These are phyloP conservation scores for Ogataea sp. DNA, from an alignment of 805 yeast genomes.

Conservation along the genomic window DNA sequence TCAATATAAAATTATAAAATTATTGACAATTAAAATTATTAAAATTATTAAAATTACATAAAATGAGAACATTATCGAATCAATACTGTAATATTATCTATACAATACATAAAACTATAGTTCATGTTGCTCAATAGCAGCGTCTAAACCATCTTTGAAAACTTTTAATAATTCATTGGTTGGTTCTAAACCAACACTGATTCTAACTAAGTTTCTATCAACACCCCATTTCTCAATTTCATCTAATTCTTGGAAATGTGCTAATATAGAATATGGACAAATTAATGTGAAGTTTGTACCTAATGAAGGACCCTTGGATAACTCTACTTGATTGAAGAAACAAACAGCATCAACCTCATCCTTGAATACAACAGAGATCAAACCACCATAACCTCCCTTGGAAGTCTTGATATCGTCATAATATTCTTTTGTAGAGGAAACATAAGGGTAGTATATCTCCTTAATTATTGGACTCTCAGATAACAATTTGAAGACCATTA, in stretches of 20 bases:
- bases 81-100: neutral
- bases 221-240: constrained; percentile 79
- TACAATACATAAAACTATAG: neutral
- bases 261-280: constrained; percentile 83
- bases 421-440: constrained; percentile 43
- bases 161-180: constrained; percentile 43
- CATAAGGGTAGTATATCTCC: constrained; percentile 64
- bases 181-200: constrained; percentile 83
- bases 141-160: constrained; percentile 44
- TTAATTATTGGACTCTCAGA: constrained; percentile 44
- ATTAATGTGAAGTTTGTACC: constrained; percentile 87
- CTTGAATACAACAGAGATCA: constrained; percentile 65
- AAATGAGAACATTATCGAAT: no score
- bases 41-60: no score
- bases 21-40: neutral
- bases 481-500: constrained; percentile 46
- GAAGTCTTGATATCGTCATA: constrained; percentile 66
- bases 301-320: constrained; percentile 84
- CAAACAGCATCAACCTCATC: constrained; percentile 53
- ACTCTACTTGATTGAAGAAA: constrained; percentile 63
- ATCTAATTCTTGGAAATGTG: constrained; percentile 76
- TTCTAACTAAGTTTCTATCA: constrained; percentile 66
- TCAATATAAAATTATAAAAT: neutral
- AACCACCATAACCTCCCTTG: constrained; percentile 84
- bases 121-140: constrained; percentile 29